Evolutionary conservation across 495 filamentous ascomycete genomes (phyloP).

Genomic region (Aspergillus steynii): DNA sequence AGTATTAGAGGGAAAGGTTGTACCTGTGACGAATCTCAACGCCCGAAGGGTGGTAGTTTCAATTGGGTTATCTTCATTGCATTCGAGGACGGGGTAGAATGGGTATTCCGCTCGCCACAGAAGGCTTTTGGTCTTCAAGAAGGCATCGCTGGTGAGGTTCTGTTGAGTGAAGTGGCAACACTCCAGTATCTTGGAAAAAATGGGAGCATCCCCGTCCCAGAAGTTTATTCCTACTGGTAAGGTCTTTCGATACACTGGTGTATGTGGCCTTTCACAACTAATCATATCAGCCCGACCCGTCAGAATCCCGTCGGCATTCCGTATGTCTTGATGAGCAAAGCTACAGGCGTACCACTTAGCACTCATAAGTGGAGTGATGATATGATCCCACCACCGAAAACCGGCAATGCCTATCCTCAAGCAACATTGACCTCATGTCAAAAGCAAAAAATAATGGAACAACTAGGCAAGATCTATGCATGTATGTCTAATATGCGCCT

Average conservation of each 20-base stretch:
- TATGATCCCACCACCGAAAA: neutral
- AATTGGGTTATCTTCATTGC: conserved; percentile 5
- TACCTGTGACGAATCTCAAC: neutral
- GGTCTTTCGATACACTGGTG: neutral
- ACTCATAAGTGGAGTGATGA: neutral
- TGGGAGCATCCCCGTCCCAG: neutral
- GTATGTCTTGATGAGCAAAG: conserved; percentile 1
- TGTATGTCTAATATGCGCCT: neutral
- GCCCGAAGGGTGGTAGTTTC: neutral
- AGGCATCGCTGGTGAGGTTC: neutral
- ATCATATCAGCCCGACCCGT: neutral
- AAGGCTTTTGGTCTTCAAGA: neutral
- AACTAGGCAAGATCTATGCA: neutral
- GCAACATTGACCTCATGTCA: neutral
- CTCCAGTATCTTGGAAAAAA: neutral
- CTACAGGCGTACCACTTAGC: neutral
- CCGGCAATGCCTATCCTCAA: neutral
- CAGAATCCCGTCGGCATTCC: neutral
- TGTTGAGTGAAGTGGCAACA: conserved; percentile 1
- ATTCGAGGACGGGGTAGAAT: conserved; percentile 2
- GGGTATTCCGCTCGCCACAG: conserved; percentile 5
- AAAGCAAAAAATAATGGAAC: neutral
- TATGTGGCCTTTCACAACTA: neutral
- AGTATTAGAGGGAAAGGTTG: neutral
- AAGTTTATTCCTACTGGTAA: conserved; percentile 1